phyloP scores from a whole-genome alignment of 2,329 filamentous ascomycete genomes.

The Anisogramma anomala region DNA sequence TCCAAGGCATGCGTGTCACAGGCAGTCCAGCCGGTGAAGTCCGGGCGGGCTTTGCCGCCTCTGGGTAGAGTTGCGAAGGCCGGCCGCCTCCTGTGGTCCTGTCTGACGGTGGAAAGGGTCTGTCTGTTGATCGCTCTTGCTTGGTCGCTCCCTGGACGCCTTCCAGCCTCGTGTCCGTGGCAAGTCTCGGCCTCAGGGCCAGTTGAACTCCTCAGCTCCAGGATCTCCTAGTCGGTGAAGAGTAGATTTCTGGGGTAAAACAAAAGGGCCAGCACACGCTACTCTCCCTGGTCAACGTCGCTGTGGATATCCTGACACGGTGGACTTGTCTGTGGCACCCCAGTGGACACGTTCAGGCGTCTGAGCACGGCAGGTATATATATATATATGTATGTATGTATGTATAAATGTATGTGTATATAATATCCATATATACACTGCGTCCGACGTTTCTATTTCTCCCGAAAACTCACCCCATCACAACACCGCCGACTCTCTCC shows the following conservation, averaged over 20 bases:
- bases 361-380: neutral
- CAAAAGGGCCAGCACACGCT: neutral
- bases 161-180: neutral
- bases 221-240: neutral
- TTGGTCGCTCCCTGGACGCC: too few relatives aligned
- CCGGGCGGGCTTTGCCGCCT: too few relatives aligned
- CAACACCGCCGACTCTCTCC: neutral
- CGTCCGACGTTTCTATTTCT: neutral
- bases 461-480: neutral
- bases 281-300: conserved; percentile 3
- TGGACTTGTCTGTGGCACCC: too few relatives aligned
- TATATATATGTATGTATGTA: too few relatives aligned
- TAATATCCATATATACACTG: neutral
- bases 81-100: too few relatives aligned
- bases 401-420: too few relatives aligned
- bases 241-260: neutral
- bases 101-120: neutral
- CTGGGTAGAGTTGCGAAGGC: too few relatives aligned
- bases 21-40: too few relatives aligned
- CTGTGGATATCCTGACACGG: neutral
- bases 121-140: too few relatives aligned
- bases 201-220: neutral
- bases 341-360: too few relatives aligned
- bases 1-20: too few relatives aligned
- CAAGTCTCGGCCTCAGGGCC: neutral